phyloP scores from a whole-genome alignment of 768 basidiomycete species.

The Boletus tylopilopsis region DNA sequence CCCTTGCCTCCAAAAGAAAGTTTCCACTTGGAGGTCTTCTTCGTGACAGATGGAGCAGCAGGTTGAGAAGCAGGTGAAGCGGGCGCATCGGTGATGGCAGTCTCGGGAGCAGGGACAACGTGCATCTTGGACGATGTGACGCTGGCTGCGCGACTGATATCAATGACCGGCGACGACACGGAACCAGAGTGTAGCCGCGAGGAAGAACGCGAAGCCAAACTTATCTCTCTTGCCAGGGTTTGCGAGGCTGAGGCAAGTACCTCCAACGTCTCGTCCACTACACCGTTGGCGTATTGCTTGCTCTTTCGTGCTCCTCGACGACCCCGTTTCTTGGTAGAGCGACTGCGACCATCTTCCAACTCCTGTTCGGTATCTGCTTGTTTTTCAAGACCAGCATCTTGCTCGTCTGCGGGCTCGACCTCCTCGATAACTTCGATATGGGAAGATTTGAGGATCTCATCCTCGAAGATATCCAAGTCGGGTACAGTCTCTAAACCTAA shows the following conservation, averaged over 20 bases:
- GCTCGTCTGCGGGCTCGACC: conserved; percentile 34
- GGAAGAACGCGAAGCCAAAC: conserved; percentile 54
- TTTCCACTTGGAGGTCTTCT: conserved; percentile 72
- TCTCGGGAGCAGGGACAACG: conserved; percentile 32
- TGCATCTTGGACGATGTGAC: conserved; percentile 35
- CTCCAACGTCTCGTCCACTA: conserved; percentile 54
- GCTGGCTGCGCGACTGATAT: conserved; percentile 24
- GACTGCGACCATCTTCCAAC: conserved; percentile 39
- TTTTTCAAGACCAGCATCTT: conserved; percentile 21
- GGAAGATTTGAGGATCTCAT: conserved; percentile 24
- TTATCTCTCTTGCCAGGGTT: conserved; percentile 79
- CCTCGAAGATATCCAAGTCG: conserved; percentile 42
- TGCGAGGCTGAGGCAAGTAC: conserved; percentile 80
- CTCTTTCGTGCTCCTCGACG: conserved; percentile 86
- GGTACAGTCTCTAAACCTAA: conserved; percentile 47
- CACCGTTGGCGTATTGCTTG: conserved; percentile 34
- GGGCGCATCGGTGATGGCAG: conserved; percentile 13
- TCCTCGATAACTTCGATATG: conserved; percentile 36
- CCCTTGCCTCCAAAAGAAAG: conserved; percentile 56
- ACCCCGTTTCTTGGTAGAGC: conserved; percentile 70
- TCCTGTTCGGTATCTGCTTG: conserved; percentile 27
- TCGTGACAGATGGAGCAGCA: conserved; percentile 40
- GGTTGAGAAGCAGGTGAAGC: conserved; percentile 22
- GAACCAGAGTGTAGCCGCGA: conserved; percentile 27
- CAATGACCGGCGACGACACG: conserved; percentile 15